Conservation (phyloP, 768 basidiomycete genomes). For the Calocybe gangraenosa region DNA sequence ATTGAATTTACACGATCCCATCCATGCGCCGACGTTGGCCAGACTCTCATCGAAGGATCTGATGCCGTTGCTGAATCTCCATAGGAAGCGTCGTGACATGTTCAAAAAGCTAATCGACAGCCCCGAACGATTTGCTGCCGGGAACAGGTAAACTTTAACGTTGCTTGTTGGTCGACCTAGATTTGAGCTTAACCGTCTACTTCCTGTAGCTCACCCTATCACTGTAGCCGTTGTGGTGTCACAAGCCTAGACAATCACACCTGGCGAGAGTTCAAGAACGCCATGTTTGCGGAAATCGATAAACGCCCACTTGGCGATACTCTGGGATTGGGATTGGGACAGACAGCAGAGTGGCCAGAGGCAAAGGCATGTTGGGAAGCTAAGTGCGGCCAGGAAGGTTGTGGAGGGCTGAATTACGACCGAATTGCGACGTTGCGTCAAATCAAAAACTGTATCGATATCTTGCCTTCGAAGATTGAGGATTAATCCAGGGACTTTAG, state of each 20-base stretch:
- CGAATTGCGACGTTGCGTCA: conserved; percentile 52
- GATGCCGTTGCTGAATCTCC: conserved; percentile 53
- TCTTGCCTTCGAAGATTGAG: conserved; percentile 40
- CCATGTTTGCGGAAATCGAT: conserved; percentile 56
- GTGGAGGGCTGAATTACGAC: conserved; percentile 57
- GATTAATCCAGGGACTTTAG: conserved; percentile 7
- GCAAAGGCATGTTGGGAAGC: conserved; percentile 62
- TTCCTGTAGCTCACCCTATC: conserved; percentile 26
- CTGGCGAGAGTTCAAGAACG: conserved; percentile 60
- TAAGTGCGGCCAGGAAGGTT: conserved; percentile 45
- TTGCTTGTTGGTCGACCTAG: neutral
- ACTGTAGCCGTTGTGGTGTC: conserved; percentile 53
- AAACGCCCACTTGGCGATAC: conserved; percentile 56
- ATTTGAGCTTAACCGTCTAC: neutral
- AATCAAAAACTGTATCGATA: conserved; percentile 52
- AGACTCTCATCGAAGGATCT: conserved; percentile 49
- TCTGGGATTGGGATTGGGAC: conserved; percentile 34
- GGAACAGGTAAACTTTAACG: conserved; percentile 32
- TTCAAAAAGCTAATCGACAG: conserved; percentile 51
- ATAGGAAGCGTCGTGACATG: conserved; percentile 46
- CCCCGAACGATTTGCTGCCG: conserved; percentile 54
- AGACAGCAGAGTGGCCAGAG: conserved; percentile 52
- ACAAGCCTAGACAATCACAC: conserved; percentile 51
- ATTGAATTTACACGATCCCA: conserved; percentile 42
- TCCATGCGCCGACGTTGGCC: conserved; percentile 38